Evolutionary conservation across 768 basidiomycete species (phyloP).

Genomic region (Lactarius psammicola): DNA sequence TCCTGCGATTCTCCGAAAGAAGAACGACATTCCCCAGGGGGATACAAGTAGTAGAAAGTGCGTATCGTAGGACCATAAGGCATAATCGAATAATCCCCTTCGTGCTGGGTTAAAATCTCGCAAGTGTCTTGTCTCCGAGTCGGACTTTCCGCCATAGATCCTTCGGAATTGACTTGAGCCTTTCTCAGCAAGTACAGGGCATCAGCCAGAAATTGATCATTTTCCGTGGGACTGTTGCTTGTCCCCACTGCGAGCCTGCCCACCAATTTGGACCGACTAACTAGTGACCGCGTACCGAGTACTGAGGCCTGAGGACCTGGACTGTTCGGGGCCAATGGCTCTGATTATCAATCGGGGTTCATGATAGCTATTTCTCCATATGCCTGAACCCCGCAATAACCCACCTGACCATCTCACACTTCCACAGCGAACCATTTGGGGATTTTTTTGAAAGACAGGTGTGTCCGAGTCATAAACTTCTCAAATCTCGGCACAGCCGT

Average conservation of each 20-base stretch:
- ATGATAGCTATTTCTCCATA: conserved; percentile 37
- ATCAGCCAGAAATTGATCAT: conserved; percentile 11
- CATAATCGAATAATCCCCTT: neutral
- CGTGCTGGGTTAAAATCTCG: neutral
- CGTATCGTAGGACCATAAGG: conserved; percentile 32
- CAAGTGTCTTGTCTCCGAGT: too few relatives aligned
- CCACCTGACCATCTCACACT: conserved; percentile 68
- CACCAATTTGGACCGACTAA: conserved; percentile 18
- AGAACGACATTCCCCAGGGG: conserved; percentile 67
- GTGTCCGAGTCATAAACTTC: conserved; percentile 43
- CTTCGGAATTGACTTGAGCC: conserved; percentile 63
- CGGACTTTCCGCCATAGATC: conserved; percentile 49
- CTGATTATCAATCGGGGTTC: conserved; percentile 63
- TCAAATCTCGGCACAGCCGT: conserved; percentile 54
- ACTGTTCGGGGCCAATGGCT: conserved; percentile 44
- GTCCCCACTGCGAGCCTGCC: conserved; percentile 24
- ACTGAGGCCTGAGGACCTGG: neutral
- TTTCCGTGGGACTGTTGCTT: conserved; percentile 14
- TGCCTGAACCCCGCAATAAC: conserved; percentile 30
- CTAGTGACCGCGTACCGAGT: neutral
- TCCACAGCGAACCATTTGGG: conserved; percentile 71
- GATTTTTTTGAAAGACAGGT: conserved; percentile 43
- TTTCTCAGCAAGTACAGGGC: conserved; percentile 56
- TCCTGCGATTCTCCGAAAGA: conserved; percentile 52
- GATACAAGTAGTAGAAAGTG: conserved; percentile 80